These are phyloP conservation scores for Fusarium piperis DNA, from an alignment of 2,329 filamentous ascomycete genomes.

Conservation along the genomic window DNA sequence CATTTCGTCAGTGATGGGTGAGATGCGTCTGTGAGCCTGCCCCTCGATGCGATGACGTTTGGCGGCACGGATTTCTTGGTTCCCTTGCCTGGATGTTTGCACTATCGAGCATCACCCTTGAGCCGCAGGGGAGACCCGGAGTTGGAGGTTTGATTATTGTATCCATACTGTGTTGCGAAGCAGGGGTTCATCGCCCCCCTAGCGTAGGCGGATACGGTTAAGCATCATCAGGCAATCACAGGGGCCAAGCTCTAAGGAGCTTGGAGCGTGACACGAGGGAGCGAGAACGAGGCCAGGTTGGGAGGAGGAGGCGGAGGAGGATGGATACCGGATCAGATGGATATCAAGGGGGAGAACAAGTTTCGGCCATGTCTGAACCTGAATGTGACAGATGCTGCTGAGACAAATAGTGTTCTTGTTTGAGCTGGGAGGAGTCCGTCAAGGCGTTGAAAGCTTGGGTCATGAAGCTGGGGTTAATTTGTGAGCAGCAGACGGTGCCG, in stretches of 20 bases:
- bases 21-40: constrained; percentile 14
- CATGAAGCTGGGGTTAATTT: constrained; percentile 5
- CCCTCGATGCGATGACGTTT: constrained; percentile 45
- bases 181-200: constrained; percentile 28
- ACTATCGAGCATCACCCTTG: constrained; percentile 10
- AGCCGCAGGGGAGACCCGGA: constrained; percentile 27
- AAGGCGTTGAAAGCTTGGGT: constrained; percentile 13
- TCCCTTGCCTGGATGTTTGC: constrained; percentile 13
- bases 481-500: neutral
- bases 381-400: constrained; percentile 3
- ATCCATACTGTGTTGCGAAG: constrained; percentile 25
- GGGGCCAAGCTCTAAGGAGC: constrained; percentile 17
- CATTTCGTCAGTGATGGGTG: constrained; percentile 11
- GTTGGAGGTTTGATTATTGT: constrained; percentile 24
- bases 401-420: constrained; percentile 8
- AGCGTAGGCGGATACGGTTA: constrained; percentile 38
- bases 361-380: constrained; percentile 28
- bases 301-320: neutral
- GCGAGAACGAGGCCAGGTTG: constrained; percentile 7
- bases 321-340: neutral
- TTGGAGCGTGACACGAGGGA: constrained; percentile 26
- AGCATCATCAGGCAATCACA: constrained; percentile 33
- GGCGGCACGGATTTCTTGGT: constrained; percentile 8
- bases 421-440: constrained; percentile 7
- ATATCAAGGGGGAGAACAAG: constrained; percentile 18